These are phyloP conservation scores for Eucalyptus fibrosa DNA, from an alignment of 345 rosid genomes.

Conservation along the genomic window DNA sequence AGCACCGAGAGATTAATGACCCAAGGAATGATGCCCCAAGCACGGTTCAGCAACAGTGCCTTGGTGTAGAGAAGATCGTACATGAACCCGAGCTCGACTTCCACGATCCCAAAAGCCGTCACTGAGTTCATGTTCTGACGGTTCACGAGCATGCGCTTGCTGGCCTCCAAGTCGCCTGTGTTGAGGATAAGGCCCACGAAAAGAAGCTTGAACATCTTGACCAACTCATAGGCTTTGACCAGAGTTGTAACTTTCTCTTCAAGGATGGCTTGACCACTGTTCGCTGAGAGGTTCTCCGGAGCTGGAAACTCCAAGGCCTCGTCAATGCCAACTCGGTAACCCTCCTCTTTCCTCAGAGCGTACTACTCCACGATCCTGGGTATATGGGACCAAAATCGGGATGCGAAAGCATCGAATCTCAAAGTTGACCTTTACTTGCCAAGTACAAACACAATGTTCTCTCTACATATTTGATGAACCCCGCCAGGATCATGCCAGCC, in stretches of 20 bases:
- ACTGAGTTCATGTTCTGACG: background rate
- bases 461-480: no score
- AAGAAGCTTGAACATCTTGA: background rate
- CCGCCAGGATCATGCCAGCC: no score
- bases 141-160: background rate
- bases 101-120: background rate
- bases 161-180: background rate
- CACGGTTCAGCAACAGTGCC: background rate
- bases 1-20: background rate
- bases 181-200: background rate
- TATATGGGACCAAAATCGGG: no score
- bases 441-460: no score
- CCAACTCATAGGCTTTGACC: background rate
- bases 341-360: no score
- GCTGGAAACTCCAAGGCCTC: accelerated
- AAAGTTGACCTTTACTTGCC: no score
- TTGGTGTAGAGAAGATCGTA: background rate
- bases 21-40: background rate
- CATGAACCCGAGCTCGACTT: background rate
- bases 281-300: no score
- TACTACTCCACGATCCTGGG: no score
- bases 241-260: no score
- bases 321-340: accelerated
- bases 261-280: no score
- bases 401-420: no score